These are phyloP conservation scores for Pharnaceum exiguum DNA, from an alignment of 148 eudicot species.

Conservation along the genomic window DNA sequence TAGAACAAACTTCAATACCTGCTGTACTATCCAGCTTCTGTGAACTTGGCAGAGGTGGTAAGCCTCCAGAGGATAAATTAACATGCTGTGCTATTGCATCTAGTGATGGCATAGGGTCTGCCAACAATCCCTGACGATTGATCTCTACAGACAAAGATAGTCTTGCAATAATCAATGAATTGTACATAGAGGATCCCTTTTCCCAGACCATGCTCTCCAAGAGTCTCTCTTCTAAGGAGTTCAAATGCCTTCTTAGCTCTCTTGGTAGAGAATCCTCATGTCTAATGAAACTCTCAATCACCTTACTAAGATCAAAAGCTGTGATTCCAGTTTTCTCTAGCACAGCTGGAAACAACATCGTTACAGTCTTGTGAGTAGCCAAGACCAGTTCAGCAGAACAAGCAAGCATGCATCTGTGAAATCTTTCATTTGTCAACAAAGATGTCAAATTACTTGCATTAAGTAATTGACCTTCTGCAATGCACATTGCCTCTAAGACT, in stretches of 20 bases:
- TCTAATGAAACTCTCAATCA: constrained; percentile 92
- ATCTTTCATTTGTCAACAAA: constrained; percentile 86
- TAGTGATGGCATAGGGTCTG: constrained; percentile 96
- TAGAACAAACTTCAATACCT: constrained; percentile 40
- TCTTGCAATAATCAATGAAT: constrained; percentile 80
- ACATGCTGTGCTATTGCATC: constrained; percentile 81
- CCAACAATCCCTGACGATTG: constrained; percentile 71
- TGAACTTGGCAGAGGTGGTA: constrained; percentile 49
- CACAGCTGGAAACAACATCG: constrained; percentile 96
- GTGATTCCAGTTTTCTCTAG: constrained; percentile 96
- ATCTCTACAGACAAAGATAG: constrained; percentile 73
- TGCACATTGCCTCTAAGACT: constrained; percentile 88
- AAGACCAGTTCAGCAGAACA: constrained; percentile 98
- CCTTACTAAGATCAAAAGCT: constrained; percentile 98
- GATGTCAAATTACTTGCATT: constrained; percentile 79
- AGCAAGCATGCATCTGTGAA: constrained; percentile 96
- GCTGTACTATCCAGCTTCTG: constrained; percentile 46
- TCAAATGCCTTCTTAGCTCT: constrained; percentile 86
- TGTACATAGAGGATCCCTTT: constrained; percentile 98
- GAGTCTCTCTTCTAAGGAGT: constrained; percentile 89
- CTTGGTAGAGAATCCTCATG: constrained; percentile 95
- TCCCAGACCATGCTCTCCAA: constrained; percentile 99
- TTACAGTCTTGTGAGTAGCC: constrained; percentile 92
- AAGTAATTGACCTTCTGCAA: constrained; percentile 70
- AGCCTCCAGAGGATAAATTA: constrained; percentile 64